Base-by-base conservation (phyloP, 805 yeast genomes). In the Nakazawaea wyomingensis region DNA sequence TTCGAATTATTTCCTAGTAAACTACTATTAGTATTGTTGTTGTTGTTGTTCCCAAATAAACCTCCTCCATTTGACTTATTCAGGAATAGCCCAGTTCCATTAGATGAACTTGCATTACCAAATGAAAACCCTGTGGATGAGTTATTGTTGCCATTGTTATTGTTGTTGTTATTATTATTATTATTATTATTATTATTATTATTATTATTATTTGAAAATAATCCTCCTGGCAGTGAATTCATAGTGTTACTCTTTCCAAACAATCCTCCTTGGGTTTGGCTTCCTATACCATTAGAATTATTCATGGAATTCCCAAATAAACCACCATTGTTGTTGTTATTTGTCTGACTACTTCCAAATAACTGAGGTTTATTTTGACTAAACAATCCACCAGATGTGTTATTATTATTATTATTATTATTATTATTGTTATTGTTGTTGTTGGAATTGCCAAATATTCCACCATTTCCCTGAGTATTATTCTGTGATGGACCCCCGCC, bases 231-330 rank as follows among this genome's bases (percentile, higher is more conserved):
- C 30, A 30, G 31, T 7, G 41, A 26, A 30, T 31, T 41, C 7
- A n/a, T n/a, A n/a, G 54, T 32, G 32, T 44, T 43, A 20, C 36
- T 52, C 44, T 47, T 55, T 9, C 54, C 61, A 50, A 60, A 60
- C 14, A 60, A 36, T 3, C 64, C 62, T 3, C 59, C 55, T 17
- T 62, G 52, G 13, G 64, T 53, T 21, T 56, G 55, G 39, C 61
- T 61, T 1, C 58, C 59, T 4, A 57, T 52, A 6, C 49, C 48
- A 9, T 51, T 51, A 33, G 51, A 27, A 8, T 28, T 24, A 13
- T 13, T 38, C n/a, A 6, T 8, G 18, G 17, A 26, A 30, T 38
- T 30, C 10, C 35, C 36, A 18, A 31, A 33, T 10, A 28, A 30
- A 7, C 34, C 40, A 37, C 24, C 9, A 5, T 34, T 14, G 8